Evolutionary conservation across 73 alveolate genomes (phyloP), one percentile per base, ranked within the genome.

Genomic region (Blepharisma stoltei): DNA sequence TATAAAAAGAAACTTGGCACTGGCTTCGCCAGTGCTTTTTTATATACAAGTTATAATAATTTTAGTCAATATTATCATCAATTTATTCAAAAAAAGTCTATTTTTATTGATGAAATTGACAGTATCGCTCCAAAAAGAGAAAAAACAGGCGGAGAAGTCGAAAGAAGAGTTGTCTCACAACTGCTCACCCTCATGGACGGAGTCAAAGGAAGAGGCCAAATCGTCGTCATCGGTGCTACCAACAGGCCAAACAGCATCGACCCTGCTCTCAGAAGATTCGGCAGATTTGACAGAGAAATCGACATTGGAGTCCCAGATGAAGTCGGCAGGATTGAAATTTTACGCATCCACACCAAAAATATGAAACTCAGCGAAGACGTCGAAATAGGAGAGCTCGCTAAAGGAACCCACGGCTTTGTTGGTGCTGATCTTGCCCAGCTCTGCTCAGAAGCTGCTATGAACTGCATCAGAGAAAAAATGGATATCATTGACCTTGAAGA

Each of bases 71-170:
- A n/a, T n/a, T n/a, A n/a, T n/a, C n/a, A n/a, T n/a, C n/a, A n/a
- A n/a, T n/a, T n/a, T n/a, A n/a, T n/a, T n/a, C n/a, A n/a, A n/a
- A n/a, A n/a, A n/a, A n/a, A n/a, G n/a, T n/a, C n/a, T n/a, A n/a
- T 93, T 6, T 93, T 93, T 80, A 93, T 93, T 53, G 98, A 93
- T 89, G 98, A 93, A 86, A 91, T 93, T 20, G 97, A 93, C 54
- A 93, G 97, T 46, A 88, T 97, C 53, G 91, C 98, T 54, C 99
- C 99, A 9, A 96, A 95, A 76, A 87, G 99, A 81, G 99, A 97
- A 60, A 1, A 76, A 1, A 14, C 32, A 0, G 67, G 20, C 78
- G 66, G 77, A 94, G 84, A 97, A 90, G 54, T 75, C 89, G 89
- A 93, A 89, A 86, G 90, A 82, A 69, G 99, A 55, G 92, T 96